Evolutionary conservation across 2,329 filamentous ascomycete species (phyloP).

Genomic region (Colletotrichum tropicicola): DNA sequence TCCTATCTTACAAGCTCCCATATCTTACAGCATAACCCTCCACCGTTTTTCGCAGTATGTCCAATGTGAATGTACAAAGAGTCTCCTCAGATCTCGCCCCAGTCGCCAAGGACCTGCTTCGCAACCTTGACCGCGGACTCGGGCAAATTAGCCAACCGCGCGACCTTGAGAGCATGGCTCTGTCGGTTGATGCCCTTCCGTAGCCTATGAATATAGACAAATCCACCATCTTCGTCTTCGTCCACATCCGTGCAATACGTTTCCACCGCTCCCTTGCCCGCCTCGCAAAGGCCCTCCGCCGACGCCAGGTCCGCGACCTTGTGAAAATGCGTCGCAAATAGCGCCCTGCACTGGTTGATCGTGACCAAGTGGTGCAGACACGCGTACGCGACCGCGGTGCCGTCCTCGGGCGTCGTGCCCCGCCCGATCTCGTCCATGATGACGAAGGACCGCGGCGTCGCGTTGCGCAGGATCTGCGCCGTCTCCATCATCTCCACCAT

Average conservation of each 20-base stretch:
- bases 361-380: conserved; percentile 85
- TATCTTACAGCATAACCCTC: conserved; percentile 24
- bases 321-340: conserved; percentile 98
- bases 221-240: conserved; percentile 75
- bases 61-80: background rate
- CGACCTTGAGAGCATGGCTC: conserved; percentile 96
- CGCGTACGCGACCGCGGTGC: conserved; percentile 88
- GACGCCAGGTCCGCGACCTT: conserved; percentile 79
- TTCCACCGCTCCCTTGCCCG: conserved; percentile 57
- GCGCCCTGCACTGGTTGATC: conserved; percentile 78
- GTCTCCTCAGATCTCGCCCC: conserved; percentile 5
- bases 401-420: conserved; percentile 93
- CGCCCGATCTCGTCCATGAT: conserved; percentile 99
- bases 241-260: conserved; percentile 91
- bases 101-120: conserved; percentile 57
- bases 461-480: conserved; percentile 85
- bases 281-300: conserved; percentile 53
- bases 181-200: conserved; percentile 83
- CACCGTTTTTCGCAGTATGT: background rate
- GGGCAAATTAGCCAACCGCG: conserved; percentile 83
- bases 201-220: conserved; percentile 87
- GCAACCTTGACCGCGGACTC: conserved; percentile 77
- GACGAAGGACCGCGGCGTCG: conserved; percentile 86
- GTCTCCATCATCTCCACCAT: conserved; percentile 99
- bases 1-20: background rate